Percentiles rank a stretch among this genome's conserved stretches.
Evolutionary conservation across 176 grass and related monocot species (phyloP).

Genomic region (Phyllostachys edulis): DNA sequence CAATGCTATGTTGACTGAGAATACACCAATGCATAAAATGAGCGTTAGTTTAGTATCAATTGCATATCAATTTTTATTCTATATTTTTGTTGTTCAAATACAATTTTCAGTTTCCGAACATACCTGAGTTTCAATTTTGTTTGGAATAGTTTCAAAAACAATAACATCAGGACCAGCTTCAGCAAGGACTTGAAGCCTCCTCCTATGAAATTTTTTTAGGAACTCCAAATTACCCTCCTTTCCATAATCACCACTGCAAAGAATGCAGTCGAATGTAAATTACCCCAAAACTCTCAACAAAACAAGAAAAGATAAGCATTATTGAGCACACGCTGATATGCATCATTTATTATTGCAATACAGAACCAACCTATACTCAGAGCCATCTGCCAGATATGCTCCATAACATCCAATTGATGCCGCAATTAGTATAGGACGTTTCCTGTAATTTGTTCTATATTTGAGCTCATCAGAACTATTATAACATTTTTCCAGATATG

Average conservation of each 20-base stretch:
- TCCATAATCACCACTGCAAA: conserved; percentile 76
- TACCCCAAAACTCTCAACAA: background rate
- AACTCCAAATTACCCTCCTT: conserved; percentile 53
- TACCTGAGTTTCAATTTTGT: conserved; percentile 91
- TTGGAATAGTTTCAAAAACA: conserved; percentile 89
- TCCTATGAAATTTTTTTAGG: conserved; percentile 74
- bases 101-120: background rate
- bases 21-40: background rate
- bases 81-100: background rate
- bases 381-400: conserved; percentile 88
- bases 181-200: conserved; percentile 68
- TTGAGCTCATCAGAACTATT: conserved; percentile 4
- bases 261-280: conserved; percentile 10
- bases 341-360: background rate
- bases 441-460: conserved; percentile 8
- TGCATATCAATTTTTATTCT: background rate
- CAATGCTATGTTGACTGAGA: background rate
- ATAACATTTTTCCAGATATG: conserved; percentile 41
- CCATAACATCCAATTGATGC: conserved; percentile 88
- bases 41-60: background rate
- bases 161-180: conserved; percentile 76
- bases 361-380: conserved; percentile 74
- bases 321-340: background rate
- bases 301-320: conserved; percentile 10
- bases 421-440: conserved; percentile 60